These are phyloP conservation scores for Talaromyces wortmannii DNA, from an alignment of 495 filamentous ascomycete genomes.

Conservation along the genomic window DNA sequence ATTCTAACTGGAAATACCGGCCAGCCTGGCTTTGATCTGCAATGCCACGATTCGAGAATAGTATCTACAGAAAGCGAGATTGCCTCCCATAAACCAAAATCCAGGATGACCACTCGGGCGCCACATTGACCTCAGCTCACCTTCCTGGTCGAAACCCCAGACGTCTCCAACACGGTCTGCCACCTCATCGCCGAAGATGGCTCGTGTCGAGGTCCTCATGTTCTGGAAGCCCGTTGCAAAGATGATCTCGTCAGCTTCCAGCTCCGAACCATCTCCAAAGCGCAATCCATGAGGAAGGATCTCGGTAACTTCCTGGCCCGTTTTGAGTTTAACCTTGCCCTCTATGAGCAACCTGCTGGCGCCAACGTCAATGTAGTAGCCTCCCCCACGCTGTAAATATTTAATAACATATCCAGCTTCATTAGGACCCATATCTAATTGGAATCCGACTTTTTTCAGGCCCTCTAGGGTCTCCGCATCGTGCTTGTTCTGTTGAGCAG, in stretches of 20 bases:
- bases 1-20: no score
- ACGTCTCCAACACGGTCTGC: slow-evolving; percentile 60
- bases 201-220: slow-evolving; percentile 56
- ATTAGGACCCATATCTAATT: slow-evolving; percentile 56
- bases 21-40: slow-evolving; percentile 56
- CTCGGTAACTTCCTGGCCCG: slow-evolving; percentile 52
- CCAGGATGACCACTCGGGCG: slow-evolving; percentile 61
- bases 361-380: slow-evolving; percentile 76
- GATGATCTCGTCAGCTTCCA: slow-evolving; percentile 75
- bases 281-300: slow-evolving; percentile 53
- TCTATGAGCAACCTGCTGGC: slow-evolving; percentile 65
- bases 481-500: slow-evolving; percentile 58
- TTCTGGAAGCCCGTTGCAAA: slow-evolving; percentile 81
- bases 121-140: slow-evolving; percentile 71
- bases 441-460: slow-evolving; percentile 59
- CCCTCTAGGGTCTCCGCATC: slow-evolving; percentile 64
- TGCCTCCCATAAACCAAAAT: slow-evolving; percentile 82
- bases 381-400: slow-evolving; percentile 63
- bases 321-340: slow-evolving; percentile 66
- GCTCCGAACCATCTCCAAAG: slow-evolving; percentile 58
- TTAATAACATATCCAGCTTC: slow-evolving; percentile 66
- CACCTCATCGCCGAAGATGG: slow-evolving; percentile 64
- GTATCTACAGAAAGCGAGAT: slow-evolving; percentile 65
- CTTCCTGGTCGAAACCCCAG: slow-evolving; percentile 75
- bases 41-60: slow-evolving; percentile 65